Evolutionary conservation across 176 grass and related monocot genomes (phyloP).

Genomic region (Raddia distichophylla): DNA sequence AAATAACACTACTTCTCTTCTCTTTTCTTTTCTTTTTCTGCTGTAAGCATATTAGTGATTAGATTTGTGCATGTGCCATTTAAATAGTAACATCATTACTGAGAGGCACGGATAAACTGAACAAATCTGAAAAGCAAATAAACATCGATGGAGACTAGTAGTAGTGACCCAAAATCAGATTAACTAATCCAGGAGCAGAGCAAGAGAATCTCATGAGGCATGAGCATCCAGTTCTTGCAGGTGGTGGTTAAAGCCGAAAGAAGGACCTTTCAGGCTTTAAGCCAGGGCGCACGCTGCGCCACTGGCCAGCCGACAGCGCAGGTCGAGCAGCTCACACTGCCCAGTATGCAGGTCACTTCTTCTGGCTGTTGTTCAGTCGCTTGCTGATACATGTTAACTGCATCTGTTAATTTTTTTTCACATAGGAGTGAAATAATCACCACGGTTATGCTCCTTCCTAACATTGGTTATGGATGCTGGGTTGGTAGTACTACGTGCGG

Average conservation of each 20-base stretch:
- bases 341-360: slow-evolving; percentile 16
- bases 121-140: slow-evolving; percentile 8
- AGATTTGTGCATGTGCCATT: not conserved
- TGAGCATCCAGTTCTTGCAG: slow-evolving; percentile 17
- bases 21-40: not conserved
- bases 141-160: slow-evolving; percentile 14
- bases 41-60: not conserved
- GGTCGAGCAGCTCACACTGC: not conserved
- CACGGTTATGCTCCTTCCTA: not conserved
- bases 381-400: not conserved
- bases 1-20: not conserved
- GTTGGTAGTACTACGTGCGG: too few relatives aligned
- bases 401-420: not conserved
- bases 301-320: slow-evolving; percentile 25
- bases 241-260: slow-evolving; percentile 38
- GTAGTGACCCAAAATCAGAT: slow-evolving; percentile 10
- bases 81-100: not conserved
- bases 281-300: not conserved
- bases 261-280: slow-evolving; percentile 40
- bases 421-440: not conserved
- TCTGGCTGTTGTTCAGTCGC: not conserved
- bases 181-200: not conserved
- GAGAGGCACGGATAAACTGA: not conserved
- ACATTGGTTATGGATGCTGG: not conserved
- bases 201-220: slow-evolving; percentile 38